Evolutionary conservation across 2,329 filamentous ascomycete species (phyloP), one percentile per base, ranked within the genome.

Genomic region (Sarocladium oryzae): DNA sequence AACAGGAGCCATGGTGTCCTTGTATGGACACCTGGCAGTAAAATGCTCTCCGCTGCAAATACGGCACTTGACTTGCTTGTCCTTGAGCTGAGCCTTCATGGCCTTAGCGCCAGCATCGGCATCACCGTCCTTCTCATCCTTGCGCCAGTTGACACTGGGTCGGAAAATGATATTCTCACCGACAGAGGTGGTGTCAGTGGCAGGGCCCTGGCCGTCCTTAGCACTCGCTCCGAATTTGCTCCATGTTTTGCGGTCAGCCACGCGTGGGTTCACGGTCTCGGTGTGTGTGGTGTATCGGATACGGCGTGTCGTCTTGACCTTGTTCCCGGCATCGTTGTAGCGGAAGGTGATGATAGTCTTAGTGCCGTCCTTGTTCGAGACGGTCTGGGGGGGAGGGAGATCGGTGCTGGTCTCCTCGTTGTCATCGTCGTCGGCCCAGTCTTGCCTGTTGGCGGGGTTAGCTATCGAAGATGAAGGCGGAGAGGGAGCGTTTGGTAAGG

Each of bases 1-100:
- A 55, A 91, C 82, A 33, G 88, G 93, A 32, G 92, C 90, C 90
- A 99, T 96, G 62, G 92, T 99, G 69, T 97, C 93, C 79, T 97
- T 99, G 85, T 96, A 99, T 32, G 93, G 93, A 83, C 93, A 99
- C 70, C 93, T 86, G 60, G 92, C 92, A 37, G 93, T 99, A 79
- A 97, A 99, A 83, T 99, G 93, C 78, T 99, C 93, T 67, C 92
- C 93, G 68, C 85, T 88, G 77, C 93, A 99, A 69, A 99, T 97
- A 80, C 93, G 88, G 74, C 93, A 99, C 82, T 97, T 97, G 79
- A 99, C 95, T 78, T 96, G 95, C 83, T 96, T 96, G 77, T 96
- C 91, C 82, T 93, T 95, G 65, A 97, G 79, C 75, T 88, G 86
- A 66, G 85, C 82, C 75, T 88, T 88, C 74, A 86, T 81, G 63